These are phyloP conservation scores for Penicillium canariense DNA, from an alignment of 495 filamentous ascomycete genomes.

Conservation along the genomic window DNA sequence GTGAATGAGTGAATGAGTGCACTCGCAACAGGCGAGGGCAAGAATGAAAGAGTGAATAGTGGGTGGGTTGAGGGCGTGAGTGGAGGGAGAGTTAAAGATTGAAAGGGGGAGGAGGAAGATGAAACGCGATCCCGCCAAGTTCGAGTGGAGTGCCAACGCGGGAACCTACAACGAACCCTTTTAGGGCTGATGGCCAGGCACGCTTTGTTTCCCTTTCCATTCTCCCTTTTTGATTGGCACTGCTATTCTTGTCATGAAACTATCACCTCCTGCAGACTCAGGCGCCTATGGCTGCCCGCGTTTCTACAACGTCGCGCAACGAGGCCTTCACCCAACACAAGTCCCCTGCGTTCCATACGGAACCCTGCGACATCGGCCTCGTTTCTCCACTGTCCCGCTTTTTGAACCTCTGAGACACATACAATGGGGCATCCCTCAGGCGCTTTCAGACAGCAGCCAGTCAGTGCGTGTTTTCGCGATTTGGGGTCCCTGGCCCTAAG, in stretches of 20 bases:
- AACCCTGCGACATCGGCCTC: not conserved
- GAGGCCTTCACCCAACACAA: no score
- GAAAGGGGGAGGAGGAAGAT: constrained; percentile 9
- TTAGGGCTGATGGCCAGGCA: constrained; percentile 22
- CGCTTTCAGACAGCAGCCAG: not conserved
- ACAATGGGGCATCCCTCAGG: not conserved
- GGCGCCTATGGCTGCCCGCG: not conserved
- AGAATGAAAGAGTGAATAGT: constrained; percentile 1
- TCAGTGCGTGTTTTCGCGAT: not conserved
- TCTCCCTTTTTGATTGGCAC: not conserved
- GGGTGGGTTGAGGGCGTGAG: not conserved
- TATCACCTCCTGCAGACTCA: not conserved
- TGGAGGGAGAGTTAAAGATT: constrained; percentile 2
- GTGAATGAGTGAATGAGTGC: constrained; percentile 16
- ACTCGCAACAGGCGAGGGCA: constrained; percentile 1
- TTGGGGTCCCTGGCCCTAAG: not conserved
- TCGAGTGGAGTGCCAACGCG: constrained; percentile 8
- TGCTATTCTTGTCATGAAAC: not conserved
- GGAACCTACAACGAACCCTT: constrained; percentile 2
- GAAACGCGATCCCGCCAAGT: constrained; percentile 8
- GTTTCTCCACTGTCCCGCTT: constrained; percentile 1
- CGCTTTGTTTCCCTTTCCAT: not conserved
- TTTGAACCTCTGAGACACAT: not conserved
- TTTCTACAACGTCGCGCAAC: no score
- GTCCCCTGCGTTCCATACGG: no score